Evolutionary conservation across 768 basidiomycete genomes (phyloP).

Genomic region (Mrakia gelida): DNA sequence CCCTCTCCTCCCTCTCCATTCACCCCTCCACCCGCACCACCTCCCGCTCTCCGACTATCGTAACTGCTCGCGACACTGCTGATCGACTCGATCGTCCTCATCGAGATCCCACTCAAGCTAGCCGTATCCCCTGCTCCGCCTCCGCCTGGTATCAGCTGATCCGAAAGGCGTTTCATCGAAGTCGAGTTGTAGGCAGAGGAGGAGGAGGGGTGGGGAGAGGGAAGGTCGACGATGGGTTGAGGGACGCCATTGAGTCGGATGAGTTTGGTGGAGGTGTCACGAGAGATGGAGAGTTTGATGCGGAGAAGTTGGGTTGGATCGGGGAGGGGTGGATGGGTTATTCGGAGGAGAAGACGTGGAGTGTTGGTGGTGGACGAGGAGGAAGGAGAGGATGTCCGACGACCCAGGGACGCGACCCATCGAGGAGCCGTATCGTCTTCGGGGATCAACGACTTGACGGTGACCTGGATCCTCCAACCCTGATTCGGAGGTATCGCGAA

Average conservation of each 20-base stretch:
- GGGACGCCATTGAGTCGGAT: conserved; percentile 82
- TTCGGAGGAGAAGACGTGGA: conserved; percentile 53
- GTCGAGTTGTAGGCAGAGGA: conserved; percentile 41
- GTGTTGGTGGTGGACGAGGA: background rate
- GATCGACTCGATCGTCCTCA: conserved; percentile 37
- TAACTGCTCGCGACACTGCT: conserved; percentile 24
- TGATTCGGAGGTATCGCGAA: conserved; percentile 68
- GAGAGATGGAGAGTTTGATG: conserved; percentile 72
- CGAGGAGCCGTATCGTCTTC: conserved; percentile 40
- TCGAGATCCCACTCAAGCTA: conserved; percentile 40
- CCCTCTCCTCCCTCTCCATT: background rate
- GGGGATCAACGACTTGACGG: conserved; percentile 40
- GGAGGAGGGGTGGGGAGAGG: conserved; percentile 48
- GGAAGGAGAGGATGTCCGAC: conserved; percentile 28
- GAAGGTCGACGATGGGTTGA: conserved; percentile 60
- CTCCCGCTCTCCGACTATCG: background rate
- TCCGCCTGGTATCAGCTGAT: conserved; percentile 2
- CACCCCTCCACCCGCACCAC: background rate
- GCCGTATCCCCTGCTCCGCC: conserved; percentile 34
- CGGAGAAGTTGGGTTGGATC: conserved; percentile 72
- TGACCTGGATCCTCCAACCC: conserved; percentile 82
- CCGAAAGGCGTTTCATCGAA: conserved; percentile 19
- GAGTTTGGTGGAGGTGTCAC: conserved; percentile 60
- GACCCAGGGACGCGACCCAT: conserved; percentile 39
- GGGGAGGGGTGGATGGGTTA: conserved; percentile 67